Evolutionary conservation across 371 early-diverging fungal genomes (phyloP).

Genomic region (Entomophthora muscae): DNA sequence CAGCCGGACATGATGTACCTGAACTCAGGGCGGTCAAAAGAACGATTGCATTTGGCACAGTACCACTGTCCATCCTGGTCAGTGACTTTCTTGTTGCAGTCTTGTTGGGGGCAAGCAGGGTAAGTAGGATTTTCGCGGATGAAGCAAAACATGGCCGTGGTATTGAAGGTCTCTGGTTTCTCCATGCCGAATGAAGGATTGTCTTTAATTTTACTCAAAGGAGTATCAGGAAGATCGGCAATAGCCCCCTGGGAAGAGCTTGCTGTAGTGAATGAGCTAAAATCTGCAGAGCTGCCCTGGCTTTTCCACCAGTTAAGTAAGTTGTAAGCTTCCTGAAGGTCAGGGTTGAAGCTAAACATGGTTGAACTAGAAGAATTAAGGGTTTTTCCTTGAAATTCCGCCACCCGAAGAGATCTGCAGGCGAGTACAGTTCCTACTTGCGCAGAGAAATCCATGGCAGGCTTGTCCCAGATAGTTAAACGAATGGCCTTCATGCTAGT

Average conservation of each 20-base stretch:
- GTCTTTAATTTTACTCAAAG: constrained; percentile 5
- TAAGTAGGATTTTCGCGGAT: constrained; percentile 50
- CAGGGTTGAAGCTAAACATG: constrained; percentile 53
- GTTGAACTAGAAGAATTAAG: constrained; percentile 34
- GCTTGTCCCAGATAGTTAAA: constrained; percentile 78
- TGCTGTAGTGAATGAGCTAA: constrained; percentile 16
- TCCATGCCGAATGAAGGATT: constrained; percentile 39
- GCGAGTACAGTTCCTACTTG: constrained; percentile 47
- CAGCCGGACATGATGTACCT: constrained; percentile 59
- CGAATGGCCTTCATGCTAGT: constrained; percentile 45
- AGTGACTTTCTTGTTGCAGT: constrained; percentile 79
- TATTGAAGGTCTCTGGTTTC: constrained; percentile 48
- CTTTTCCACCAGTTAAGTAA: constrained; percentile 77
- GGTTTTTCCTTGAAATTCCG: constrained; percentile 57
- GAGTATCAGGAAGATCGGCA: constrained; percentile 8
- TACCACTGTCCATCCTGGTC: constrained; percentile 52
- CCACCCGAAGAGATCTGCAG: constrained; percentile 64
- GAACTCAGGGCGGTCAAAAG: constrained; percentile 45
- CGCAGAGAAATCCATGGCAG: constrained; percentile 47
- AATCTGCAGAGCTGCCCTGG: constrained; percentile 14
- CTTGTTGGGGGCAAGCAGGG: constrained; percentile 65
- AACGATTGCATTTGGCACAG: constrained; percentile 80
- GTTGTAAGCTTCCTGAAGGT: constrained; percentile 56
- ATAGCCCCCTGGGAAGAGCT: constrained; percentile 14
- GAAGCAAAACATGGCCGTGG: constrained; percentile 40